These are phyloP conservation scores for Nicotiana paniculata DNA, from an alignment of 257 asterid species.

Conservation along the genomic window DNA sequence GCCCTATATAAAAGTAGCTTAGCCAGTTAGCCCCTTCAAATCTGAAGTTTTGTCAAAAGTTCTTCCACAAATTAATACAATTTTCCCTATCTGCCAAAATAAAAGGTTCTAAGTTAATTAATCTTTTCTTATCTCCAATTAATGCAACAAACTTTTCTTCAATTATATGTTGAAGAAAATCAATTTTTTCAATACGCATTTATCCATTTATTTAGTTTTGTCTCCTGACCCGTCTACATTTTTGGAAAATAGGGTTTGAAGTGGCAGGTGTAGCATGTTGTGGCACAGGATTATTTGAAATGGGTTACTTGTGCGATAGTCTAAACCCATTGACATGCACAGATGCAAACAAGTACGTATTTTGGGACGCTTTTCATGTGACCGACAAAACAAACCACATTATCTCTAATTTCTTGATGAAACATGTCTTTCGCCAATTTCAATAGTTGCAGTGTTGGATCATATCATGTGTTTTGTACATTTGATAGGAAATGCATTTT, in stretches of 20 bases:
- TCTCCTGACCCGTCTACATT: no score
- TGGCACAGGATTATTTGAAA: slow-evolving; percentile 80
- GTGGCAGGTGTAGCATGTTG: slow-evolving; percentile 72
- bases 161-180: neutral
- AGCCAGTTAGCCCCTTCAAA: neutral
- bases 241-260: slow-evolving; percentile 48
- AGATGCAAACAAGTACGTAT: slow-evolving; percentile 68
- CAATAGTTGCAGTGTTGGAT: slow-evolving; percentile 6
- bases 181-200: neutral
- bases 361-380: slow-evolving; percentile 95
- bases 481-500: neutral
- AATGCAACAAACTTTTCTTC: neutral
- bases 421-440: slow-evolving; percentile 33
- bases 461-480: neutral
- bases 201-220: neutral
- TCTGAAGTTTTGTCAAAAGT: neutral
- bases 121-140: neutral
- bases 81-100: neutral
- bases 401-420: slow-evolving; percentile 41
- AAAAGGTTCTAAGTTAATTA: neutral
- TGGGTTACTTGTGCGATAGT: slow-evolving; percentile 70
- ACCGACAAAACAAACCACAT: slow-evolving; percentile 57
- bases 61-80: neutral
- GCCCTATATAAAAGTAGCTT: neutral
- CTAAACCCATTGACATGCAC: slow-evolving; percentile 75